Evolutionary conservation across 345 rosid species (phyloP), one percentile per base, ranked within the genome.

Genomic region (Brassica napus): DNA sequence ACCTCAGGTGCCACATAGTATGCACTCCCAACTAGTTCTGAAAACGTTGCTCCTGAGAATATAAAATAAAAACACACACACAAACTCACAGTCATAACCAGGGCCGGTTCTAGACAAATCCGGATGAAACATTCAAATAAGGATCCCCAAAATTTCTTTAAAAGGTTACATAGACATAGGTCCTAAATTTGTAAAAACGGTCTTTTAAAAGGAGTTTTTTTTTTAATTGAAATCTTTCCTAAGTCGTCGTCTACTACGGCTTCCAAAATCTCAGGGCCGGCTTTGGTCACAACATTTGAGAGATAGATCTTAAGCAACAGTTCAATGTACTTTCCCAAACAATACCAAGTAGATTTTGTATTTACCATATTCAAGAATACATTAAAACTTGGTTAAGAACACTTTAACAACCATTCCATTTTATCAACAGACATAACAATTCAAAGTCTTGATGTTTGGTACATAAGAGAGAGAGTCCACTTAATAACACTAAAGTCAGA

Each of bases 1-100:
- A 91, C 89, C 82, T 91, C 97, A 14, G 97, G 97, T 69, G 97
- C 97, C 26, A 91, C 92, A 74, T 91, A 91, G 84, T 89, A 91
- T 2, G 97, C 91, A 65, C 97, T 91, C 21, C 97, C 97, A 76
- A 91, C 93, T 12, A 91, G 89, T 78, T 91, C 97, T 39, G 80
- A 72, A 62, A 85, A 88, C 2, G 60, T 77, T 73, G 83, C 89
- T 0, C 86, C 97, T 91, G 78, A 18, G 21, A 18, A 18, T 18
- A 18, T 18, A 18, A 18, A 18, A 18, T 18, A 18, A 18, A 18
- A 18, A 18, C 21, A 18, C 21, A 18, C 21, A 18, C 21, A 18
- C 21, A 18, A 18, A 18, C 21, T 18, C 21, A 18, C 21, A 18
- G 21, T 18, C 21, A 18, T 18, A 18, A 18, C 21, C 21, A 18